Conservation (phyloP, 768 basidiomycete genomes). For the Tephrocybe sp. region DNA sequence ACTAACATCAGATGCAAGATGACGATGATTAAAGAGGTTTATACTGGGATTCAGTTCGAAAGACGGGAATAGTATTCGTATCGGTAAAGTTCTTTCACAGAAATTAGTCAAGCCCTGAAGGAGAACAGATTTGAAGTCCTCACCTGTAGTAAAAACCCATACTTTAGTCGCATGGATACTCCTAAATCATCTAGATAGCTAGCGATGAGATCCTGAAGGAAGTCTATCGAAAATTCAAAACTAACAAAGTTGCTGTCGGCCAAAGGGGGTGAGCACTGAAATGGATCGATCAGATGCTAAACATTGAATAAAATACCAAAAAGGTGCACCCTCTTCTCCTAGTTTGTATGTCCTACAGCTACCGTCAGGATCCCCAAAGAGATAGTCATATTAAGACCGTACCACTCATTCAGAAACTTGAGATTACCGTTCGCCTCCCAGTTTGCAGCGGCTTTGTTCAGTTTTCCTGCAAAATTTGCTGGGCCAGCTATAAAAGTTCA, state of each 20-base stretch:
- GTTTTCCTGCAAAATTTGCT: slow-evolving; percentile 49
- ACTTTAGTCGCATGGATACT: slow-evolving; percentile 71
- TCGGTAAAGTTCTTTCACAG: slow-evolving; percentile 51
- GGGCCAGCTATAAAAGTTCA: slow-evolving; percentile 53
- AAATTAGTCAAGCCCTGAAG: background rate
- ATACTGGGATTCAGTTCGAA: slow-evolving; percentile 75
- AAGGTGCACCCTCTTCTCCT: slow-evolving; percentile 69
- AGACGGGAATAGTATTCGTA: slow-evolving; percentile 64
- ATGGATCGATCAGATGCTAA: slow-evolving; percentile 11
- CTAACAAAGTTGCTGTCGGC: slow-evolving; percentile 81
- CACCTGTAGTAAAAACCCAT: slow-evolving; percentile 72
- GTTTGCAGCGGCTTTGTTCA: slow-evolving; percentile 49
- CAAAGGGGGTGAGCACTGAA: slow-evolving; percentile 84
- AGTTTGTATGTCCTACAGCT: slow-evolving; percentile 78
- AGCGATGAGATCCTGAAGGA: background rate
- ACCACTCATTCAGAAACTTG: slow-evolving; percentile 83
- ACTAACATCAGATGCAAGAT: background rate
- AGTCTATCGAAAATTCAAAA: background rate
- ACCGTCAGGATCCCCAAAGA: background rate
- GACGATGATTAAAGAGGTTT: background rate
- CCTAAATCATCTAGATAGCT: slow-evolving; percentile 57
- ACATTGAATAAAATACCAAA: background rate
- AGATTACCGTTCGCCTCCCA: slow-evolving; percentile 69
- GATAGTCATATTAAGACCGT: slow-evolving; percentile 18
- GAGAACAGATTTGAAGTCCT: background rate